These are phyloP conservation scores for Podila horticola DNA, from an alignment of 192 early-diverging fungal genomes.

Conservation along the genomic window DNA sequence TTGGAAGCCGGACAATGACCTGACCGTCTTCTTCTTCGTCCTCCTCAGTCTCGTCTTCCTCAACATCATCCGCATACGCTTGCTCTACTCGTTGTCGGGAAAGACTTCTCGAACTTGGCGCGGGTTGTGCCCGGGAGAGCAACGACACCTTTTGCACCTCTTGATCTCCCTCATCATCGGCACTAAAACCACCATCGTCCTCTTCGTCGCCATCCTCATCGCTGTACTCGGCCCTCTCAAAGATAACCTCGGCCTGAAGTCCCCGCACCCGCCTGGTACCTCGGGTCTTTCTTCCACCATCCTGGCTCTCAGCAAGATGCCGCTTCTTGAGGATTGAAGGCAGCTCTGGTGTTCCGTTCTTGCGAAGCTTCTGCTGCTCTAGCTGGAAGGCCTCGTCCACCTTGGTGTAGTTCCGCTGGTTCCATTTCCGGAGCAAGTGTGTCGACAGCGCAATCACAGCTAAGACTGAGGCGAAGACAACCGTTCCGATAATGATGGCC, in stretches of 20 bases:
- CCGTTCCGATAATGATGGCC: constrained; percentile 35
- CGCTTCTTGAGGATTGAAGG: constrained; percentile 48
- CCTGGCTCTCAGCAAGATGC: constrained; percentile 9
- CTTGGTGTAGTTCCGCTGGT: constrained; percentile 37
- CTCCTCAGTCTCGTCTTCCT: constrained; percentile 4
- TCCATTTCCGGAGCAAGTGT: constrained; percentile 38
- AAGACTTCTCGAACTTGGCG: background rate
- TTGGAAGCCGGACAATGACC: constrained; percentile 28
- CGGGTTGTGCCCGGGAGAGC: constrained; percentile 23
- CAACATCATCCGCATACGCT: constrained; percentile 16
- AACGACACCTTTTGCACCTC: constrained; percentile 18
- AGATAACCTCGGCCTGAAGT: constrained; percentile 27
- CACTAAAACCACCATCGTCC: background rate
- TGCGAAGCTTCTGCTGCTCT: constrained; percentile 16
- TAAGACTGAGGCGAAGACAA: constrained; percentile 13
- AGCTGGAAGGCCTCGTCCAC: constrained; percentile 35
- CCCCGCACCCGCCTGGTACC: background rate
- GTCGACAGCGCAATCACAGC: constrained; percentile 31
- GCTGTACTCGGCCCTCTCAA: constrained; percentile 25
- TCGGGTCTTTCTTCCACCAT: background rate
- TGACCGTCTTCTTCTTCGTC: constrained; percentile 13
- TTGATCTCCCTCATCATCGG: constrained; percentile 10
- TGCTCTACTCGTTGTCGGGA: background rate
- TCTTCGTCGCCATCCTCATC: constrained; percentile 17
- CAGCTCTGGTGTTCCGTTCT: constrained; percentile 7